Conservation (phyloP, 768 basidiomycete species). For the Tephrocybe sp. region DNA sequence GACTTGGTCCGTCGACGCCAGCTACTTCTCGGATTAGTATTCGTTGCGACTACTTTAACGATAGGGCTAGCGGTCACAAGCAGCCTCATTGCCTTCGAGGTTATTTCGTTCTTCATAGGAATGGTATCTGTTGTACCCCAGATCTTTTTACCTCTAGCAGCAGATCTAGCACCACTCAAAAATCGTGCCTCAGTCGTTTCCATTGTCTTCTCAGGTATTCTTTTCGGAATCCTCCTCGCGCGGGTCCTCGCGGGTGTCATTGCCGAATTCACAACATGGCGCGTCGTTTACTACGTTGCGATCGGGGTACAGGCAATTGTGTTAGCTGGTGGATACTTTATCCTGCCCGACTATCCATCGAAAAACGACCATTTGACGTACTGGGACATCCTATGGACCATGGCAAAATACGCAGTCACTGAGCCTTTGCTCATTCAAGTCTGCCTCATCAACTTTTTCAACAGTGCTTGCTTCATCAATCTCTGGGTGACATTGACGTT, state of each 20-base stretch:
- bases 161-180: conserved; percentile 75
- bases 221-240: conserved; percentile 74
- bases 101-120: conserved; percentile 68
- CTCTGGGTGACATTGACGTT: too few relatives aligned
- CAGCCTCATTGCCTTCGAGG: conserved; percentile 58
- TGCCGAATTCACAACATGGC: conserved; percentile 69
- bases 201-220: conserved; percentile 65
- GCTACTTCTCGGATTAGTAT: conserved; percentile 62
- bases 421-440: conserved; percentile 77
- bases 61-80: conserved; percentile 68
- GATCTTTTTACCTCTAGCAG: conserved; percentile 74
- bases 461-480: conserved; percentile 56
- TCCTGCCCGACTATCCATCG: conserved; percentile 79
- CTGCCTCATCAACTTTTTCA: conserved; percentile 57
- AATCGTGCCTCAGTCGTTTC: conserved; percentile 73
- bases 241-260: conserved; percentile 75
- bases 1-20: conserved; percentile 80
- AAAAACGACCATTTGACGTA: conserved; percentile 69
- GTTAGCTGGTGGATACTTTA: conserved; percentile 53
- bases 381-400: conserved; percentile 64
- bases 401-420: conserved; percentile 72
- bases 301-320: conserved; percentile 66
- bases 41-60: conserved; percentile 55
- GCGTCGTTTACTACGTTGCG: conserved; percentile 75
- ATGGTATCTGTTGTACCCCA: conserved; percentile 67